Percentiles rank a stretch among this genome's conserved stretches.
Conservation (phyloP, 1,284 basidiomycete species). For the Cutaneotrichosporon mucoides region DNA sequence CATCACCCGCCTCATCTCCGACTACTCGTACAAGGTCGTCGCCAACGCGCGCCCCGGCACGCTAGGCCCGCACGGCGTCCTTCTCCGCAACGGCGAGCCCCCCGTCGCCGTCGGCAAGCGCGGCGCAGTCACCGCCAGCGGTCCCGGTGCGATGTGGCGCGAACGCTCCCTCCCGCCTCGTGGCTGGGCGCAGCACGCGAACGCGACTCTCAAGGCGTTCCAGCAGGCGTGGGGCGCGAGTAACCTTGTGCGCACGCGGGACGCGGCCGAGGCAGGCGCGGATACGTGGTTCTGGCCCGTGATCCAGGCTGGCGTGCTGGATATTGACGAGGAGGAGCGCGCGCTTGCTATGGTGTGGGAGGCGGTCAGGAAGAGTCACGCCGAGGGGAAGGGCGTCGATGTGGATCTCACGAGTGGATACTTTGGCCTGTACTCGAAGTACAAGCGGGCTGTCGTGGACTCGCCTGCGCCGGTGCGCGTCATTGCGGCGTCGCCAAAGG, state of each 20-base stretch:
- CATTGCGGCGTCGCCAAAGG: constrained; percentile 71
- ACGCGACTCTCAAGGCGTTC: constrained; percentile 45
- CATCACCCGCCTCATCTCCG: constrained; percentile 65
- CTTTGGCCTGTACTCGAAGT: constrained; percentile 81
- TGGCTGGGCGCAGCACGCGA: constrained; percentile 37
- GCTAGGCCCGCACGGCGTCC: constrained; percentile 13
- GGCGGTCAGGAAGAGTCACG: constrained; percentile 22
- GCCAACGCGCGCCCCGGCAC: constrained; percentile 10
- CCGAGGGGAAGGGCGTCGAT: constrained; percentile 16
- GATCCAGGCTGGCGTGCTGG: constrained; percentile 79
- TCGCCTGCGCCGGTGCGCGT: constrained; percentile 62
- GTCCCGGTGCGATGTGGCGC: constrained; percentile 14
- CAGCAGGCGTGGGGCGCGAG: constrained; percentile 45
- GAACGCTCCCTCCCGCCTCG: constrained; percentile 33
- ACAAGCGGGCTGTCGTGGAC: constrained; percentile 67
- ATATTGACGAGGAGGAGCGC: constrained; percentile 73
- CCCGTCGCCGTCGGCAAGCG: constrained; percentile 6
- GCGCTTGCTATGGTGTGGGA: constrained; percentile 53
- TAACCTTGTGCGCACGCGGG: constrained; percentile 37
- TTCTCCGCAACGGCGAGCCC: neutral
- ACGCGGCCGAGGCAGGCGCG: constrained; percentile 20
- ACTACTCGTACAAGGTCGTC: constrained; percentile 62
- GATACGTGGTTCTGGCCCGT: constrained; percentile 70
- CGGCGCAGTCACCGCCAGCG: constrained; percentile 1
- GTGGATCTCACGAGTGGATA: constrained; percentile 87